phyloP scores from a whole-genome alignment of 2,329 filamentous ascomycete species.

The Talaromyces funiculosus region DNA sequence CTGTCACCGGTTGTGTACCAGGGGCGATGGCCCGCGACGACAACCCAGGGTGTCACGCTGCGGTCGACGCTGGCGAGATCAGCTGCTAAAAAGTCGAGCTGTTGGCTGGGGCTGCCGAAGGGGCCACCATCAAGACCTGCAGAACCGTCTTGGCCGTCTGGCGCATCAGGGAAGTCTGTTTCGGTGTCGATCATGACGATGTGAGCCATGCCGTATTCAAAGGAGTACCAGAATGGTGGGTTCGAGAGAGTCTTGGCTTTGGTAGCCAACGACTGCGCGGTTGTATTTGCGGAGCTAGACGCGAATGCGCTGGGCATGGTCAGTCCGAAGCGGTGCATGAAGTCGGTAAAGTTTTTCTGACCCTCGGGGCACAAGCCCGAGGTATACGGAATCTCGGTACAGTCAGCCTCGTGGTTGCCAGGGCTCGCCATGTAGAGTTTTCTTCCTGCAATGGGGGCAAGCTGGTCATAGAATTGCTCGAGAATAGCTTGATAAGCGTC shows the following conservation, averaged over 20 bases:
- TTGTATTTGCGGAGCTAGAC: constrained; percentile 42
- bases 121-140: constrained; percentile 44
- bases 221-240: constrained; percentile 48
- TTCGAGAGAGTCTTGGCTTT: constrained; percentile 32
- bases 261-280: constrained; percentile 24
- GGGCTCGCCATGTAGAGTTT: constrained; percentile 55
- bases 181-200: constrained; percentile 53
- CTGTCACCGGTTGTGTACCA: constrained; percentile 42
- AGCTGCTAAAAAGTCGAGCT: constrained; percentile 50
- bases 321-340: constrained; percentile 50
- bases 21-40: constrained; percentile 43
- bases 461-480: constrained; percentile 53
- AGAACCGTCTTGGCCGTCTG: constrained; percentile 40
- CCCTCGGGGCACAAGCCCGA: constrained; percentile 30
- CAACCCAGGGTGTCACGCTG: constrained; percentile 49
- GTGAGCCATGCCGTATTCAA: constrained; percentile 55
- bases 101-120: constrained; percentile 47
- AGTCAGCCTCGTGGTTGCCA: constrained; percentile 57
- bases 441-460: constrained; percentile 49
- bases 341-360: constrained; percentile 58
- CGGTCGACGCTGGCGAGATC: constrained; percentile 55
- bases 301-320: constrained; percentile 50
- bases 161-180: constrained; percentile 51
- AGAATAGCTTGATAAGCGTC: constrained; percentile 54
- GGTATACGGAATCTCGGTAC: constrained; percentile 23